Evolutionary conservation across 495 filamentous ascomycete genomes (phyloP).

Genomic region (Penicillium odoratum): DNA sequence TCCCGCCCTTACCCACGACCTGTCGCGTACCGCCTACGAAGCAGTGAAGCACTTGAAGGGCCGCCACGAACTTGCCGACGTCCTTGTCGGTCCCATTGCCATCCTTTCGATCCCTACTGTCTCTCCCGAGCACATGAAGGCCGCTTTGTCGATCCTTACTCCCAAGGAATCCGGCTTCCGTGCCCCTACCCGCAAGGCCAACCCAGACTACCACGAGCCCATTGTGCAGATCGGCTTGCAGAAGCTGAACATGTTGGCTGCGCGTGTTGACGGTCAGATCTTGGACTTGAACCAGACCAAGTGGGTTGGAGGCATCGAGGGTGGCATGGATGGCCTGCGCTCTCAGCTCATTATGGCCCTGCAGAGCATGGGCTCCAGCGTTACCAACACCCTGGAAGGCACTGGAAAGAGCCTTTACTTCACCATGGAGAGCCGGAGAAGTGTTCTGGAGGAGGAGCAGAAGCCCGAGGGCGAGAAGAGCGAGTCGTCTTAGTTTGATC

Average conservation of each 20-base stretch:
- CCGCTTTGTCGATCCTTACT: slow-evolving; percentile 70
- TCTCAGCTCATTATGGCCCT: slow-evolving; percentile 78
- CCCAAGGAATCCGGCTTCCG: slow-evolving; percentile 73
- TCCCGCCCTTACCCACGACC: slow-evolving; percentile 66
- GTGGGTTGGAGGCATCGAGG: slow-evolving; percentile 83
- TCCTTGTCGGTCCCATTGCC: slow-evolving; percentile 79
- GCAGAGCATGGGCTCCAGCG: slow-evolving; percentile 68
- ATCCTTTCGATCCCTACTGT: slow-evolving; percentile 78
- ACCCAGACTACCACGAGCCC: slow-evolving; percentile 77
- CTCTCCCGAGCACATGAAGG: slow-evolving; percentile 77
- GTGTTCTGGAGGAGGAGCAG: slow-evolving; percentile 73
- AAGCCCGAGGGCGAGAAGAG: slow-evolving; percentile 41
- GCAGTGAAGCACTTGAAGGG: slow-evolving; percentile 53
- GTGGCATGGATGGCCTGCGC: slow-evolving; percentile 77
- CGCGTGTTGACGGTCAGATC: slow-evolving; percentile 75
- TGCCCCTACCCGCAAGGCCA: slow-evolving; percentile 68
- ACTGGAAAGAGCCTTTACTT: slow-evolving; percentile 78
- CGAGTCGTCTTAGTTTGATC: slow-evolving; percentile 33
- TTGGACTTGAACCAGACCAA: slow-evolving; percentile 78
- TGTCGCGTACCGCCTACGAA: slow-evolving; percentile 69
- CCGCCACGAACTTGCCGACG: slow-evolving; percentile 66
- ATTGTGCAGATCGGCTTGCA: slow-evolving; percentile 74
- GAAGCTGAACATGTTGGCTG: slow-evolving; percentile 84
- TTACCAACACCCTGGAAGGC: slow-evolving; percentile 73
- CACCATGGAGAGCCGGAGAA: slow-evolving; percentile 75